Evolutionary conservation across 345 rosid species (phyloP), one percentile per base, ranked within the genome.

Genomic region (Brassica juncea): DNA sequence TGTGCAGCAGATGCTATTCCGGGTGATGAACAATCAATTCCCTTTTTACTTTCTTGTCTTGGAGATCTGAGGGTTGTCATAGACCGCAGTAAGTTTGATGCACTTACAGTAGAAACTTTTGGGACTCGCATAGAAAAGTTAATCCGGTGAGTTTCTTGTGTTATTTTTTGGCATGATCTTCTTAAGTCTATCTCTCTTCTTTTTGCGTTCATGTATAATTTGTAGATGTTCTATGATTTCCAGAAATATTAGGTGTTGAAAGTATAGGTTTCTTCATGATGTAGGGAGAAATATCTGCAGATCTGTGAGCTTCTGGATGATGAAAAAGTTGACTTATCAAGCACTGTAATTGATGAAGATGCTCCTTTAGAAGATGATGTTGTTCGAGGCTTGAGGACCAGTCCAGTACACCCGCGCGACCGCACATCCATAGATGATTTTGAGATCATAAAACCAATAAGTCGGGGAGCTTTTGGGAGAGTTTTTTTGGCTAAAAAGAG

Each of bases 381-480:
- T 74, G 91, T 93, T 63, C 90, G 90, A 80, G 91, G 98, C 86
- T 86, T 93, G 90, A 89, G 99, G 81, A 88, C 99, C 74, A 92
- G 98, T 84, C 99, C 99, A 25, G 78, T 81, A 68, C 98, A 93
- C 85, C 89, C 97, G 5, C 91, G 87, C 81, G 99, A 96, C 83
- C 97, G 98, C 68, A 96, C 98, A 62, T 84, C 95, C 27, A 96
- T 96, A 84, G 99, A 96, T 88, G 97, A 96, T 83, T 96, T 96
- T 83, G 97, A 89, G 89, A 93, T 96, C 75, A 96, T 96, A 82
- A 96, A 96, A 82, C 99, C 99, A 83, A 93, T 96, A 66, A 96
- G 99, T 75, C 97, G 99, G 34, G 99, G 99, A 77, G 98, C 99
- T 71, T 96, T 93, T 89, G 99, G 98, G 72, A 89, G 97, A 65